Base-by-base conservation (phyloP, 257 asterid genomes). In the Salvia rosmarinus region DNA sequence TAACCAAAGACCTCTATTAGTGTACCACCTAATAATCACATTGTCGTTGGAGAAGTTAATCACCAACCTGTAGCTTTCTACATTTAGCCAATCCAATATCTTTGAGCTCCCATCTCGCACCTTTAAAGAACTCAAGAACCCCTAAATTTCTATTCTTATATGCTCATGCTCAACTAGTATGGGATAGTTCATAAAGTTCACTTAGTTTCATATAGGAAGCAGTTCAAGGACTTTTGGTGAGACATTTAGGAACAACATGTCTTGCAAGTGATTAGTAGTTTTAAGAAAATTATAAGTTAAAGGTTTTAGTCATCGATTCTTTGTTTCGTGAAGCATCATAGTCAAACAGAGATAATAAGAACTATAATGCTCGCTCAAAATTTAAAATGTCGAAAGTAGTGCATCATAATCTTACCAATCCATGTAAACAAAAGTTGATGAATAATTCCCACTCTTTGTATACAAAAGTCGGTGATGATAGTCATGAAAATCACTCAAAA, bases 381-480 rank as follows among this genome's bases (percentile, higher is more conserved):
- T 16, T 40, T 17, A 49, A n/a, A 63, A 51, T 2, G 56, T 58
- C 34, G 61, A 46, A 51, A 80, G 68, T 51, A 65, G 67, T 4
- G 66, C 20, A 61, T 25, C 42, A 68, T 68, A 79, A 61, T 55
- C 90, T 85, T 82, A 93, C 98, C 98, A 78, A 81, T 93, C 98
- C 98, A 93, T 90, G 92, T 93, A 88, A 74, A 91, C 90, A 77
- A 93, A 93, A 74, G 98, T 93, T 58, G 97, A 93, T 34, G 98
- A 90, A 67, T 93, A 93, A 86, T 93, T 93, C 76, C 98, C 98
- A 63, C 96, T 89, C 85, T 89, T 94, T 9, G 99, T 94, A 79
- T 89, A 94, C 77, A 94, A 89, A 84, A 94, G 83, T 32, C 99
- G 95, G 79, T 94, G 97, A 83, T 94, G 98, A 82, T 94, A 94